Conservation (phyloP, 495 filamentous ascomycete genomes). For the Oidiodendron maius region DNA sequence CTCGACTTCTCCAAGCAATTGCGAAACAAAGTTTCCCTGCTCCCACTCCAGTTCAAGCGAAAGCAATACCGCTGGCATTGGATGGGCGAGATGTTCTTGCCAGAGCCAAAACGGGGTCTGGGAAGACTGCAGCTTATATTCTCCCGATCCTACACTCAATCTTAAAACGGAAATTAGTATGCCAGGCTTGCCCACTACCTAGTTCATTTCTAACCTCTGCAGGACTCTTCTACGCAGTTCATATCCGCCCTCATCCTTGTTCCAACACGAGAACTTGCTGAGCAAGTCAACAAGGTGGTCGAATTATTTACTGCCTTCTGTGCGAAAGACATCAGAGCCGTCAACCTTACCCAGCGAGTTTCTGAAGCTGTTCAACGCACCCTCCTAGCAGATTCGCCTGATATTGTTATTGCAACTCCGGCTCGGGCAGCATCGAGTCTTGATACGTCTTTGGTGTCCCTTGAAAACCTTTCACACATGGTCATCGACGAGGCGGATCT, state of each 20-base stretch:
- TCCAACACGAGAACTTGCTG: conserved; percentile 87
- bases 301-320: conserved; percentile 73
- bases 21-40: conserved; percentile 75
- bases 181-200: conserved; percentile 16
- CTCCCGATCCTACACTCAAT: conserved; percentile 80
- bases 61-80: conserved; percentile 84
- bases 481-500: conserved; percentile 96
- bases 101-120: conserved; percentile 86
- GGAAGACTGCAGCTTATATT: conserved; percentile 97
- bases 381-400: conserved; percentile 79
- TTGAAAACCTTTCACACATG: conserved; percentile 66
- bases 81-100: conserved; percentile 87
- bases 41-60: conserved; percentile 80
- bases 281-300: conserved; percentile 75
- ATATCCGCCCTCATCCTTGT: conserved; percentile 76
- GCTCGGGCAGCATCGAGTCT: conserved; percentile 66
- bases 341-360: conserved; percentile 84
- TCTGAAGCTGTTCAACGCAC: conserved; percentile 80
- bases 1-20: conserved; percentile 79
- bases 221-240: conserved; percentile 15
- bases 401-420: conserved; percentile 87
- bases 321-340: conserved; percentile 68
- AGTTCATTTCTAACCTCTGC: conserved; percentile 7
- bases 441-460: conserved; percentile 59
- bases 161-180: conserved; percentile 66